Base-by-base conservation (phyloP, 2,329 filamentous ascomycete genomes). In the Neospermospora avenae region DNA sequence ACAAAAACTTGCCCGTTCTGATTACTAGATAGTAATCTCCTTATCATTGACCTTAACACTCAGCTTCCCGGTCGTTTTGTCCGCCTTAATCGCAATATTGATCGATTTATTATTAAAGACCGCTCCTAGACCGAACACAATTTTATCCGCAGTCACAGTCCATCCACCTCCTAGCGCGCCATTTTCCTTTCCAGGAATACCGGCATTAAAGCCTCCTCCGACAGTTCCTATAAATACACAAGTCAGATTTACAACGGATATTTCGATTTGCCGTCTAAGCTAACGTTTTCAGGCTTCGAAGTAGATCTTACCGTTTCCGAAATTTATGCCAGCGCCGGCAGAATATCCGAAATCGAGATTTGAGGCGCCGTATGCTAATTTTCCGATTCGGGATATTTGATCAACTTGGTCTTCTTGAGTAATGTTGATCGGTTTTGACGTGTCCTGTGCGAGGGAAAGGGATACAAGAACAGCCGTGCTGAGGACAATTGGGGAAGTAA, bases 321-420 rank as follows among this genome's bases (percentile, higher is more conserved):
- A 55, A 42, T 55, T 55, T 4, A 55, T 55, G 2, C 52, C 52
- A 55, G 52, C 52, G 14, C 52, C 52, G 22, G 52, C 52, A 41
- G 52, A 55, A n/a, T 55, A 55, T 24, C 52, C 52, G n/a, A 55
- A 55, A 28, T 55, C 52, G 1, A 55, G 35, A 42, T 55, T 55
- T 37, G 52, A n/a, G n/a, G n/a, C n/a, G 3, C 52, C 52, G 35
- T 55, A 55, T 4, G 52, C 35, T 1, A 55, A 22, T n/a, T 55
- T 2, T 41, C 52, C 52, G 11, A 42, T 39, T 28, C 52, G 34
- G 16, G 44, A 16, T n/a, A n/a, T 39, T n/a, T 39, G 37, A 39
- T 39, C 37, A 11, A 39, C 37, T n/a, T 39, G 14, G 4, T 39
- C 37, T n/a, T 16, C 37, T 39, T 39, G 37, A 5, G 37, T 39